These are phyloP conservation scores for Calonectria fujianensis DNA, from an alignment of 2,329 filamentous ascomycete species.

Conservation along the genomic window DNA sequence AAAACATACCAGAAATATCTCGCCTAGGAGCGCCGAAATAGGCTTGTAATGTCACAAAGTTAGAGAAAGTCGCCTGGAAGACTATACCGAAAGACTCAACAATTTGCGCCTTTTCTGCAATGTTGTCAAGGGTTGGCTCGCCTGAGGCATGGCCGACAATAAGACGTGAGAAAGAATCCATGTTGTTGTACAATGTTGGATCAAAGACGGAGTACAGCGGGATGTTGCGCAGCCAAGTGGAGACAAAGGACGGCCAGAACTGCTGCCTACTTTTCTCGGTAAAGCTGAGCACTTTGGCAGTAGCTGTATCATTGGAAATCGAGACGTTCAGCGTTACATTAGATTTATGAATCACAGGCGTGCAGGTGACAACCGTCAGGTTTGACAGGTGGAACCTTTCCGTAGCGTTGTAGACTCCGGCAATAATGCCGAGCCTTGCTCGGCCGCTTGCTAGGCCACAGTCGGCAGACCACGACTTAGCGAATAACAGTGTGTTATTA, in stretches of 20 bases:
- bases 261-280: neutral
- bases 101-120: neutral
- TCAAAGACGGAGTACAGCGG: neutral
- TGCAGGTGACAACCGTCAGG: neutral
- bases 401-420: neutral
- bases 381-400: neutral
- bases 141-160: neutral
- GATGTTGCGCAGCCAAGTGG: neutral
- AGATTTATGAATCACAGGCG: neutral
- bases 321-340: neutral
- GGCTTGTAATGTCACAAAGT: constrained; percentile 3
- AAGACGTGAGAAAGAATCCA: neutral
- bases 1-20: neutral
- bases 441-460: neutral
- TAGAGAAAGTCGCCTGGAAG: neutral
- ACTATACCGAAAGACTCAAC: neutral
- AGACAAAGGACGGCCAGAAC: constrained; percentile 5
- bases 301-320: neutral
- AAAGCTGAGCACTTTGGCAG: neutral
- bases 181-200: neutral
- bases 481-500: neutral
- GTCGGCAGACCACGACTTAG: neutral
- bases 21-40: neutral
- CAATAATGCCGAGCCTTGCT: neutral
- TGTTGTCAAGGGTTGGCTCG: neutral